Conservation (phyloP, 768 basidiomycete genomes). For the Amanita fuliginea region DNA sequence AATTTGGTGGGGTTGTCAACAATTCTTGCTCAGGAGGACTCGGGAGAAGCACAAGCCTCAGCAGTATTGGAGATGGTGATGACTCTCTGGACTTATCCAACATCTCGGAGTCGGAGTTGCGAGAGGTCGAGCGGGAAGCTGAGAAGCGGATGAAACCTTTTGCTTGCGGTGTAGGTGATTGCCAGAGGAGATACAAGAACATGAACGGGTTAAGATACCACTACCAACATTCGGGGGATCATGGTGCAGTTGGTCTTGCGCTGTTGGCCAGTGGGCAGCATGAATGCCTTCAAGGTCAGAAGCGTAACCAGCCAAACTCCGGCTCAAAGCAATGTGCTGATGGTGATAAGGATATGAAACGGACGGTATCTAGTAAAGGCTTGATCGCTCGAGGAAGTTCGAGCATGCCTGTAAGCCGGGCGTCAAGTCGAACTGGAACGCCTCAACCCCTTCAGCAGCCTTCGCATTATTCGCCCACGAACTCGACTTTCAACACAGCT, state of each 20-base stretch:
- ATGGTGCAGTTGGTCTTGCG: conserved; percentile 81
- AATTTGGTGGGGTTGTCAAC: conserved; percentile 10
- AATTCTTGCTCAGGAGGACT: conserved; percentile 4
- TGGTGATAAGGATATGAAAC: conserved; percentile 3
- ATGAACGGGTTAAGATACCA: conserved; percentile 97
- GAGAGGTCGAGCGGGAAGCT: conserved; percentile 74
- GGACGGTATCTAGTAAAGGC: background rate
- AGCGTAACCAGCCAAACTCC: conserved; percentile 9
- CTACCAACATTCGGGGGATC: conserved; percentile 94
- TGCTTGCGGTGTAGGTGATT: conserved; percentile 82
- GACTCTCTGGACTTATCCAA: conserved; percentile 27
- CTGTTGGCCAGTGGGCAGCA: conserved; percentile 70
- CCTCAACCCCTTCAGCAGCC: conserved; percentile 16
- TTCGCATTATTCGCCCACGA: background rate
- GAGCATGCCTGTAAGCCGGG: conserved; percentile 25
- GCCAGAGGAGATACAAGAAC: conserved; percentile 88
- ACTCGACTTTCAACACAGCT: conserved; percentile 1
- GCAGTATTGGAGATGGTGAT: conserved; percentile 4
- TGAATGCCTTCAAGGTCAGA: conserved; percentile 23
- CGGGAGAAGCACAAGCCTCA: conserved; percentile 4
- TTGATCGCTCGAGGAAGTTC: conserved; percentile 15
- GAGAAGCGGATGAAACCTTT: conserved; percentile 77
- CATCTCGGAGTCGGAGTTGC: conserved; percentile 50
- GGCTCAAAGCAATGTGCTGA: conserved; percentile 7
- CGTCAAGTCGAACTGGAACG: conserved; percentile 25